Evolutionary conservation across 495 filamentous ascomycete genomes (phyloP).

Genomic region (Penicillium soppii): DNA sequence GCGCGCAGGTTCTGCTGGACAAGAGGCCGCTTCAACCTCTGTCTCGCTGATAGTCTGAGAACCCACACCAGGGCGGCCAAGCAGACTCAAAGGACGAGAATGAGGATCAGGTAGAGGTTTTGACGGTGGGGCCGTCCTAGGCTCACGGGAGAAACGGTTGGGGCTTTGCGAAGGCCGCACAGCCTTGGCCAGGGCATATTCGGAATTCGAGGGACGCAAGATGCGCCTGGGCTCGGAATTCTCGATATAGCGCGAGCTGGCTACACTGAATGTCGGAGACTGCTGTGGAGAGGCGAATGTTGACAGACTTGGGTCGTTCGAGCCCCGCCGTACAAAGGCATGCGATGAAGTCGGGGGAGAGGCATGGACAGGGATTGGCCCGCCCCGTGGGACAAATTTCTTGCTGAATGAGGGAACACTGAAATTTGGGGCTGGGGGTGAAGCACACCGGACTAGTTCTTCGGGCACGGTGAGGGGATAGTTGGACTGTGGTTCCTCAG

Average conservation of each 20-base stretch:
- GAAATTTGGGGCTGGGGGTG: conserved; percentile 49
- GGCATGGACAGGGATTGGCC: conserved; percentile 13
- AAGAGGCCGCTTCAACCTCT: not conserved
- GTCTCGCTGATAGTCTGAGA: conserved; percentile 11
- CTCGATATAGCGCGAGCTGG: conserved; percentile 24
- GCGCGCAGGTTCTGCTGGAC: conserved; percentile 10
- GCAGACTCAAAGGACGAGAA: conserved; percentile 20
- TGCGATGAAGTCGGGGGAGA: conserved; percentile 16
- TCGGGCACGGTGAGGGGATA: conserved; percentile 33
- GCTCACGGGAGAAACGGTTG: conserved; percentile 27
- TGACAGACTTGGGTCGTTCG: conserved; percentile 21
- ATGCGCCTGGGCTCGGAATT: conserved; percentile 23
- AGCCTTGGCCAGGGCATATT: conserved; percentile 30
- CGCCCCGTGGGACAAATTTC: conserved; percentile 33
- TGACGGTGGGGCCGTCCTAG: conserved; percentile 9
- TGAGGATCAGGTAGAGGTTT: conserved; percentile 13
- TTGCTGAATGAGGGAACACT: conserved; percentile 52
- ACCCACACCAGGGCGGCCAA: conserved; percentile 15
- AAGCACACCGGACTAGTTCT: conserved; percentile 30
- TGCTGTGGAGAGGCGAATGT: conserved; percentile 38
- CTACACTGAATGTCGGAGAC: conserved; percentile 35
- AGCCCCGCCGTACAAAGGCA: conserved; percentile 16
- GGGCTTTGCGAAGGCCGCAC: conserved; percentile 14
- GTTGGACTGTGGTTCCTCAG: conserved; percentile 18
- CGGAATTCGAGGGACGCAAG: conserved; percentile 34